phyloP scores from a whole-genome alignment of 805 yeast species.

The Jamesozyma rosinii region DNA sequence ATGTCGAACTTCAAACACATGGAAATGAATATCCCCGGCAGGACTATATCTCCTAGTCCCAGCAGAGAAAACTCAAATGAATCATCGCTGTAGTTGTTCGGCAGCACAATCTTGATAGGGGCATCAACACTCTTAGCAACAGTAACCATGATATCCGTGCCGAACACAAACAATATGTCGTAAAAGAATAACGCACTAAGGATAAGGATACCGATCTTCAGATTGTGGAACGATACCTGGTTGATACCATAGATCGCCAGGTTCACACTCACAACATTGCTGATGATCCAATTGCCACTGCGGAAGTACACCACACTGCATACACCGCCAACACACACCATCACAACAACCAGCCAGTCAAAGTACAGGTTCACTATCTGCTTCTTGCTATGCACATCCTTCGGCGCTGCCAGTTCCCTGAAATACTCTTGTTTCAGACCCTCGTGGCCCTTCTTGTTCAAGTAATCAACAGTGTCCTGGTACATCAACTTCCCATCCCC shows the following conservation, averaged over 20 bases:
- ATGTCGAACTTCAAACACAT: slow-evolving; percentile 49
- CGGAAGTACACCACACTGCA: slow-evolving; percentile 17
- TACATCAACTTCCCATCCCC: slow-evolving; percentile 8
- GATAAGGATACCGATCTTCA: slow-evolving; percentile 39
- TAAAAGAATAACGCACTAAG: slow-evolving; percentile 46
- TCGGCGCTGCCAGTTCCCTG: slow-evolving; percentile 14
- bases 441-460: slow-evolving; percentile 11
- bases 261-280: slow-evolving; percentile 36
- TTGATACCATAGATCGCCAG: slow-evolving; percentile 39
- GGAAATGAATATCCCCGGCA: slow-evolving; percentile 49
- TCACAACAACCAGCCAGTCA: slow-evolving; percentile 26
- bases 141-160: slow-evolving; percentile 49
- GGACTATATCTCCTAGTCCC: slow-evolving; percentile 59
- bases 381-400: slow-evolving; percentile 14
- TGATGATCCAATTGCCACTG: slow-evolving; percentile 38
- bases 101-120: slow-evolving; percentile 34
- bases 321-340: slow-evolving; percentile 14
- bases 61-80: slow-evolving; percentile 30
- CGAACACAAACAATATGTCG: slow-evolving; percentile 61
- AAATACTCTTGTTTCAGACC: slow-evolving; percentile 6
- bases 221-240: slow-evolving; percentile 33
- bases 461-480: slow-evolving; percentile 25
- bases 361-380: slow-evolving; percentile 32
- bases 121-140: slow-evolving; percentile 48
- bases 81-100: slow-evolving; percentile 11